Evolutionary conservation across 352 stramenopile species (phyloP).

Genomic region (Elongisporangium anandrum): DNA sequence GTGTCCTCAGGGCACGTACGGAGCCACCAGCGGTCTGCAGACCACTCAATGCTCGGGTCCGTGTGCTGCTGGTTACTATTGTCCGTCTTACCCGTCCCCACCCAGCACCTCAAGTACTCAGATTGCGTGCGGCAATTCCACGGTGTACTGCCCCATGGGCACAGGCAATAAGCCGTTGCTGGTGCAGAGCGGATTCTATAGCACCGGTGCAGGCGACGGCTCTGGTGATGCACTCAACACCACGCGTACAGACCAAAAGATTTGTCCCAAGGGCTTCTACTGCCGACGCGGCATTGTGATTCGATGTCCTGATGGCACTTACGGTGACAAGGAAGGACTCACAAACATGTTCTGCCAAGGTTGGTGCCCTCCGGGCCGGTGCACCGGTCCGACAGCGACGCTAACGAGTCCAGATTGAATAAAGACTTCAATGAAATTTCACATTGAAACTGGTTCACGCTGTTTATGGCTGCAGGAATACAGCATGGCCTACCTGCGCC

Average conservation of each 20-base stretch:
- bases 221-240: constrained; percentile 37
- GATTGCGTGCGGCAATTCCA: constrained; percentile 41
- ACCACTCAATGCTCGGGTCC: constrained; percentile 44
- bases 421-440: not conserved
- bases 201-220: constrained; percentile 30
- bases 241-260: constrained; percentile 40
- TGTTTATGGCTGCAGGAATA: constrained; percentile 15
- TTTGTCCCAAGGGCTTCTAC: constrained; percentile 63
- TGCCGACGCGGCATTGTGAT: constrained; percentile 67
- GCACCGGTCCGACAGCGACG: not conserved
- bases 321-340: constrained; percentile 41
- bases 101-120: constrained; percentile 40
- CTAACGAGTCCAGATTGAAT: not conserved
- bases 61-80: constrained; percentile 66
- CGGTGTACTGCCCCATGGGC: constrained; percentile 51
- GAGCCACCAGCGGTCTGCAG: constrained; percentile 30
- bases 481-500: constrained; percentile 33
- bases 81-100: constrained; percentile 47
- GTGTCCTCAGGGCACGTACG: constrained; percentile 74
- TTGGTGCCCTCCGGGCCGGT: constrained; percentile 49
- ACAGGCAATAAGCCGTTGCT: constrained; percentile 39
- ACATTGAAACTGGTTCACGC: not conserved
- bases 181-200: constrained; percentile 51
- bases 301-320: constrained; percentile 64
- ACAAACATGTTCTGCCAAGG: constrained; percentile 47